phyloP scores from a whole-genome alignment of 257 asterid species.

The Henckelia pumila region DNA sequence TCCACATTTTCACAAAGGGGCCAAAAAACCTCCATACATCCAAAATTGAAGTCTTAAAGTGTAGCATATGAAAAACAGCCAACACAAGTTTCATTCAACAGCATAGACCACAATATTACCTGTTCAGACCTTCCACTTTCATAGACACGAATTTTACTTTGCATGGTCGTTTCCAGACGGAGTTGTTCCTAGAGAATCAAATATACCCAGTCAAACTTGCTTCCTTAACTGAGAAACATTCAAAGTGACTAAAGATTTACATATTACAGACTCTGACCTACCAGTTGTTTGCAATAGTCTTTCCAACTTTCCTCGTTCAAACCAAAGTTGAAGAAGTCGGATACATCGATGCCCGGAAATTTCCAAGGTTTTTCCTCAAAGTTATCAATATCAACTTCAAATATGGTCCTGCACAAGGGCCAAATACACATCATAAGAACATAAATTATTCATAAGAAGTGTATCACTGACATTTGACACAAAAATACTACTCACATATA shows the following conservation, averaged over 20 bases:
- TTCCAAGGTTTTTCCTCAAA: constrained; percentile 98
- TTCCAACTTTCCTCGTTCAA: constrained; percentile 94
- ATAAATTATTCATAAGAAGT: background rate
- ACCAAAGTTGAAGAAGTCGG: constrained; percentile 93
- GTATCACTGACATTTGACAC: constrained; percentile 10
- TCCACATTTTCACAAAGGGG: constrained; percentile 3
- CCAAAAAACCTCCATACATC: constrained; percentile 11
- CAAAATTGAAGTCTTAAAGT: background rate
- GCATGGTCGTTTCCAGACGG: constrained; percentile 93
- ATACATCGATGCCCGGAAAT: constrained; percentile 66
- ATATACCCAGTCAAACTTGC: constrained; percentile 28
- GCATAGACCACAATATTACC: constrained; percentile 42
- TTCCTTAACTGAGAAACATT: constrained; percentile 13
- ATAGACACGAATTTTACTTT: constrained; percentile 88
- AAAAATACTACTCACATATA: background rate
- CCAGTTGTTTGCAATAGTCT: constrained; percentile 96
- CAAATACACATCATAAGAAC: constrained; percentile 1
- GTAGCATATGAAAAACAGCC: background rate
- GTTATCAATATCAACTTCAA: constrained; percentile 95
- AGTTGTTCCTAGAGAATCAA: constrained; percentile 73
- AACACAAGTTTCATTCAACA: constrained; percentile 12
- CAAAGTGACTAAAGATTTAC: constrained; percentile 18
- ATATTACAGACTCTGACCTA: constrained; percentile 32
- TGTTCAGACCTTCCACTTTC: constrained; percentile 95
- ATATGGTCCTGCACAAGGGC: constrained; percentile 68